Evolutionary conservation across 2,329 filamentous ascomycete genomes (phyloP).

Genomic region (Bimuria novae-zelandiae): DNA sequence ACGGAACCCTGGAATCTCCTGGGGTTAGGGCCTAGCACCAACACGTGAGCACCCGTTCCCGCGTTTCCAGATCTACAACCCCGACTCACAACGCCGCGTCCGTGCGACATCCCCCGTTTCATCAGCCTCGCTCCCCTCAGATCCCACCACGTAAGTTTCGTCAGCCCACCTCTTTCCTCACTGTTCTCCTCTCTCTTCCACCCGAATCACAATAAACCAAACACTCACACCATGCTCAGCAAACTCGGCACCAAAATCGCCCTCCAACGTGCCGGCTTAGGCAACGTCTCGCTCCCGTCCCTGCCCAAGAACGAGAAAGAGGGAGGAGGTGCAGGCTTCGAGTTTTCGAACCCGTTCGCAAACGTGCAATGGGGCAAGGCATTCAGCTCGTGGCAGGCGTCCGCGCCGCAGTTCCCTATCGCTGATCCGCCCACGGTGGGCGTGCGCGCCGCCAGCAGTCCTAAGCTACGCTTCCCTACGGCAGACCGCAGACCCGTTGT

Average conservation of each 20-base stretch:
- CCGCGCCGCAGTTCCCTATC: conserved; percentile 32
- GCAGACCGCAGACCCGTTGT: conserved; percentile 37
- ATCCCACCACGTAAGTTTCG: conserved; percentile 17
- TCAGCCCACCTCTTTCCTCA: conserved; percentile 10
- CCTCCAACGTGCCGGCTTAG: conserved; percentile 61
- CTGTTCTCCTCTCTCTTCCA: not conserved
- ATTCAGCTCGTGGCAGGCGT: conserved; percentile 40
- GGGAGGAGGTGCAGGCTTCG: conserved; percentile 24
- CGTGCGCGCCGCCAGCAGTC: conserved; percentile 30
- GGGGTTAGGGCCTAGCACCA: not conserved
- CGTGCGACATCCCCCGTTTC: conserved; percentile 37
- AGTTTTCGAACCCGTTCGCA: conserved; percentile 41
- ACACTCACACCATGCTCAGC: conserved; percentile 55
- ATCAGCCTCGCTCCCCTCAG: conserved; percentile 25
- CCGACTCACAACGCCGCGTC: conserved; percentile 17
- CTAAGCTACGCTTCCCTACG: conserved; percentile 38
- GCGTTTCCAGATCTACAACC: conserved; percentile 1
- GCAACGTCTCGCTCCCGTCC: conserved; percentile 53
- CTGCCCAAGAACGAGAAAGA: conserved; percentile 27
- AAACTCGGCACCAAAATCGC: conserved; percentile 63
- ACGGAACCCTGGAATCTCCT: not conserved
- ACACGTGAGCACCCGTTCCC: conserved; percentile 15
- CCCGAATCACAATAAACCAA: not conserved
- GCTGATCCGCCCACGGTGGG: conserved; percentile 34
- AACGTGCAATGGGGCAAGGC: conserved; percentile 44